Conservation (phyloP, 768 basidiomycete species). For the Suillus variegatus region DNA sequence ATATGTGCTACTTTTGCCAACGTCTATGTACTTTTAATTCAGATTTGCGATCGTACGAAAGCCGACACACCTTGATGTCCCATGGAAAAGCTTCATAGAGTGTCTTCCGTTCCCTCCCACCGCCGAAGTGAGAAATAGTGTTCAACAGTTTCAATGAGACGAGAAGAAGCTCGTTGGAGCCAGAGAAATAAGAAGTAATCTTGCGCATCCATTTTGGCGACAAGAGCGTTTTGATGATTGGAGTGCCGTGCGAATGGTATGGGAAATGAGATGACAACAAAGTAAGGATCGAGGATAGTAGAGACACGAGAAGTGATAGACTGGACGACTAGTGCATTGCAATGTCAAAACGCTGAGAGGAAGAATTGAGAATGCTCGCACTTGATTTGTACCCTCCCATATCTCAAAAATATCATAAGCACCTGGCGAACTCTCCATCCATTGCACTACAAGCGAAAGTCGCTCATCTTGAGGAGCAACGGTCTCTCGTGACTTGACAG, state of each 20-base stretch:
- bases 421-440: conserved; percentile 59
- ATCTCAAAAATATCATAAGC: conserved; percentile 62
- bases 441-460: conserved; percentile 57
- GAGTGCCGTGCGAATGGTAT: conserved; percentile 60
- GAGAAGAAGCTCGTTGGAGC: conserved; percentile 64
- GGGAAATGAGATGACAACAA: conserved; percentile 70
- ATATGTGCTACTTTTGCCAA: conserved; percentile 68
- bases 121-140: conserved; percentile 60
- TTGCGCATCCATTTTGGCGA: conserved; percentile 54
- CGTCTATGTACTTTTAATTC: conserved; percentile 39
- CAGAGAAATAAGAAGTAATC: conserved; percentile 63
- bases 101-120: conserved; percentile 62
- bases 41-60: background rate
- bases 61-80: conserved; percentile 65
- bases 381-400: conserved; percentile 58
- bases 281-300: conserved; percentile 60
- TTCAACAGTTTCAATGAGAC: conserved; percentile 66
- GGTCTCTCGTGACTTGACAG: conserved; percentile 49
- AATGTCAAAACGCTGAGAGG: background rate
- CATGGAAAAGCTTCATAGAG: conserved; percentile 74
- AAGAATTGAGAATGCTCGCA: conserved; percentile 30
- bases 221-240: conserved; percentile 63
- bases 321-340: conserved; percentile 39
- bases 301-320: conserved; percentile 46
- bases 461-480: conserved; percentile 61